Conservation (phyloP, 1,139 yeast species). For the Kodamaea anthophila region DNA sequence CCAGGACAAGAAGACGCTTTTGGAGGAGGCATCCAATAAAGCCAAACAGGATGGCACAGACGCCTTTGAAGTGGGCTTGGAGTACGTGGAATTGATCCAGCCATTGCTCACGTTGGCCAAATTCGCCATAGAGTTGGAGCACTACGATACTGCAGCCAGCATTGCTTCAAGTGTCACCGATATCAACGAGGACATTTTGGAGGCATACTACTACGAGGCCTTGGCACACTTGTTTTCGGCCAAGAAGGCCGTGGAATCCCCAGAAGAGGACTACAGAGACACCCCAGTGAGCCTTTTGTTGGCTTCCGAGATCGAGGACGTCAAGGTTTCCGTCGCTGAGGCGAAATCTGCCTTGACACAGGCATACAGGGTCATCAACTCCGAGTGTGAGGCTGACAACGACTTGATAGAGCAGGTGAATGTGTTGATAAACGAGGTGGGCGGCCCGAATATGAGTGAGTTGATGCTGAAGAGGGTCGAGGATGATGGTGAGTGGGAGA, state of each 20-base stretch:
- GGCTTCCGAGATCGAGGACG: slow-evolving; percentile 19
- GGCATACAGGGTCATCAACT: slow-evolving; percentile 45
- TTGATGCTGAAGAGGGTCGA: slow-evolving; percentile 38
- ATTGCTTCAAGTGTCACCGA: slow-evolving; percentile 61
- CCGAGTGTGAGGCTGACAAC: slow-evolving; percentile 42
- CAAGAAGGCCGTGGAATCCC: slow-evolving; percentile 29
- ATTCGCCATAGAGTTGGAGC: slow-evolving; percentile 71
- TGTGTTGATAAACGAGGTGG: slow-evolving; percentile 46
- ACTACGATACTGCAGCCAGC: slow-evolving; percentile 57
- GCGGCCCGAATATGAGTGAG: slow-evolving; percentile 51
- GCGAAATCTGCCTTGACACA: slow-evolving; percentile 51
- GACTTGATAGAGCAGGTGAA: slow-evolving; percentile 52
- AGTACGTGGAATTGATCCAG: slow-evolving; percentile 58
- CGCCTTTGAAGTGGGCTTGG: slow-evolving; percentile 38
- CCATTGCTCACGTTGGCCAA: slow-evolving; percentile 67
- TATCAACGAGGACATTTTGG: slow-evolving; percentile 77
- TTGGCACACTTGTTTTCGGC: slow-evolving; percentile 61
- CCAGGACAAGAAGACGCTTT: slow-evolving; percentile 39
- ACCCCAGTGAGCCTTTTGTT: slow-evolving; percentile 24
- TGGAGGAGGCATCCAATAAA: slow-evolving; percentile 36
- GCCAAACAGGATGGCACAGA: slow-evolving; percentile 19
- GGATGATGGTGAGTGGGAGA: slow-evolving; percentile 43
- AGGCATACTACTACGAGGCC: slow-evolving; percentile 76
- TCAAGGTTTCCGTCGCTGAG: slow-evolving; percentile 33
- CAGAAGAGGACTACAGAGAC: slow-evolving; percentile 46